phyloP scores from a whole-genome alignment of 2,329 filamentous ascomycete genomes.

The Aspergillus udagawae region DNA sequence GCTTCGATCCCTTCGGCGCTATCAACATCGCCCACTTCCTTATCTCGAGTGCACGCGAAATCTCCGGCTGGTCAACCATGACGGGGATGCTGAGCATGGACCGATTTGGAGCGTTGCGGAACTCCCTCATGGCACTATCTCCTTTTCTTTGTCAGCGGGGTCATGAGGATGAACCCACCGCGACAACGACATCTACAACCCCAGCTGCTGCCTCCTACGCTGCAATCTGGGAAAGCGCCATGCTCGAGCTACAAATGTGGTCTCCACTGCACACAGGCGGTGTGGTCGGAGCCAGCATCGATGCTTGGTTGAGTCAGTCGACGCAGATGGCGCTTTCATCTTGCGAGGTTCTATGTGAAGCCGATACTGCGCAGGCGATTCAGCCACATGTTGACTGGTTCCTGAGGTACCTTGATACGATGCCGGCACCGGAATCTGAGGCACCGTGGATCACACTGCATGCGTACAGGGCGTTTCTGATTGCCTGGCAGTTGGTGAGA shows the following conservation, averaged over 20 bases:
- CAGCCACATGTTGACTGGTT: no score
- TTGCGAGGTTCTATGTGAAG: slow-evolving; percentile 30
- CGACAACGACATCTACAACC: no score
- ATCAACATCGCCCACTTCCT: slow-evolving; percentile 43
- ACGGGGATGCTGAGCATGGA: slow-evolving; percentile 41
- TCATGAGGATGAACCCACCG: no score
- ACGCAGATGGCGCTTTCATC: slow-evolving; percentile 27
- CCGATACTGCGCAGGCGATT: slow-evolving; percentile 6
- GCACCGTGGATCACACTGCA: no score
- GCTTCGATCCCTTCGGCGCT: slow-evolving; percentile 41
- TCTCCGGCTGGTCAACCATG: slow-evolving; percentile 44
- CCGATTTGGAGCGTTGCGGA: slow-evolving; percentile 32
- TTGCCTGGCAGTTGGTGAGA: no score
- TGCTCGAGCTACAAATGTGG: slow-evolving; percentile 43
- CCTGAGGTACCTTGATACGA: no score
- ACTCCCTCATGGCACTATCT: slow-evolving; percentile 33
- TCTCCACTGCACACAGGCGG: slow-evolving; percentile 40
- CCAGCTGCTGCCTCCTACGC: slow-evolving; percentile 19
- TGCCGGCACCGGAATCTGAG: no score
- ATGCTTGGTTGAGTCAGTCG: slow-evolving; percentile 31
- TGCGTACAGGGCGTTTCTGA: no score
- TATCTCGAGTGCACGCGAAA: slow-evolving; percentile 40
- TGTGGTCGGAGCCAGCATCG: slow-evolving; percentile 36
- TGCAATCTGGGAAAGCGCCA: slow-evolving; percentile 42
- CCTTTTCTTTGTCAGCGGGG: slow-evolving; percentile 5